phyloP scores from a whole-genome alignment of 2,329 filamentous ascomycete genomes.

The Stemphylium vesicarium region DNA sequence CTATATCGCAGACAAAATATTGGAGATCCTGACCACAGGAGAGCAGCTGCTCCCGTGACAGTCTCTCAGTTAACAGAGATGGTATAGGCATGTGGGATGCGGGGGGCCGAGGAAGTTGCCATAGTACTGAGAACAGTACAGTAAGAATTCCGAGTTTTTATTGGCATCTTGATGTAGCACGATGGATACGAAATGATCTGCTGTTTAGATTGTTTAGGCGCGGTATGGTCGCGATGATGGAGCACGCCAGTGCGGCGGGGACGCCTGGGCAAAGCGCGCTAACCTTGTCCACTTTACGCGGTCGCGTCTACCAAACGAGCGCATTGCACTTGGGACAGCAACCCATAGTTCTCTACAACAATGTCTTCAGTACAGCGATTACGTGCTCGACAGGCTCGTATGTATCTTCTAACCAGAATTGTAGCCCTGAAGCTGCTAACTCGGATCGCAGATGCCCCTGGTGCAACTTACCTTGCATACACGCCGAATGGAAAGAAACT shows the following conservation, averaged over 20 bases:
- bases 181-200: background rate
- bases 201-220: no score
- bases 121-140: no score
- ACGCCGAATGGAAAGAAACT: conserved; percentile 86
- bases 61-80: background rate
- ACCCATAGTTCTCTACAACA: conserved; percentile 3
- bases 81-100: background rate
- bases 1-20: background rate
- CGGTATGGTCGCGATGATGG: no score
- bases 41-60: background rate
- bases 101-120: background rate
- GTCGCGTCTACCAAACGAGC: conserved; percentile 9
- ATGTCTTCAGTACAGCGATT: conserved; percentile 27
- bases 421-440: conserved; percentile 7
- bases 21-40: background rate
- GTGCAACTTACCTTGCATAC: conserved; percentile 85
- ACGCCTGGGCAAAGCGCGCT: conserved; percentile 13
- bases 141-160: no score
- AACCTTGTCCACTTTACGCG: conserved; percentile 15
- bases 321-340: conserved; percentile 11
- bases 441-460: conserved; percentile 70
- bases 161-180: background rate
- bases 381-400: conserved; percentile 44
- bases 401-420: conserved; percentile 4
- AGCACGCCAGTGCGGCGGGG: background rate